A percentile compares a stretch with the other conserved stretches of the same genome.
Conservation (phyloP, 495 filamentous ascomycete genomes). For the Podospora anserina region DNA sequence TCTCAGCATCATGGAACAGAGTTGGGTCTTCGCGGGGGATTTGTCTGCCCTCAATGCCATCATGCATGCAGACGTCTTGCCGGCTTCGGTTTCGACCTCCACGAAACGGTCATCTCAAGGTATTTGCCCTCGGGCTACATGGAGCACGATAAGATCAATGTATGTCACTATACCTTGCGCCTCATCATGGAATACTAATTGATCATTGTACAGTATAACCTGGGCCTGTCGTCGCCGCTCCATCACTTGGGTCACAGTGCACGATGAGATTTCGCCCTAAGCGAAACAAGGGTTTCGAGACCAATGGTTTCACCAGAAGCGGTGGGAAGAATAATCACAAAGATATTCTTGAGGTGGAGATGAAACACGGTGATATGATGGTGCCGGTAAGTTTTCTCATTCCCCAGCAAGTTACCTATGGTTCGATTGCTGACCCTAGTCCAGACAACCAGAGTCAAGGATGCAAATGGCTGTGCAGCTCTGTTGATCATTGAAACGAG, state of each 20-base stretch:
- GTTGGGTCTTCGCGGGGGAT: constrained; percentile 45
- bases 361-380: constrained; percentile 77
- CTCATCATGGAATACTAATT: background rate
- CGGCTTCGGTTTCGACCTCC: background rate
- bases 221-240: constrained; percentile 69
- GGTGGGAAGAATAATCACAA: constrained; percentile 7
- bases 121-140: background rate
- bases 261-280: constrained; percentile 72
- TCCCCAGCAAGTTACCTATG: no score
- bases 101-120: background rate
- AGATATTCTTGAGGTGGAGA: constrained; percentile 36
- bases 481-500: no score
- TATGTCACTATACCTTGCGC: background rate
- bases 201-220: constrained; percentile 56
- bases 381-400: constrained; percentile 31
- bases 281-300: constrained; percentile 46
- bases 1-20: constrained; percentile 35
- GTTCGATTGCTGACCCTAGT: no score
- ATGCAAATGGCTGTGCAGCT: no score
- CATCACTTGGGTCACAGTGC: constrained; percentile 68
- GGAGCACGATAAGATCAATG: background rate
- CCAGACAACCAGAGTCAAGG: no score
- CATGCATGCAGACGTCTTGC: constrained; percentile 57
- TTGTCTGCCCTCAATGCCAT: constrained; percentile 69
- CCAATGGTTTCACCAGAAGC: background rate